Base-by-base conservation (phyloP, 2,329 filamentous ascomycete genomes). In the Basipetospora chlamydospora region DNA sequence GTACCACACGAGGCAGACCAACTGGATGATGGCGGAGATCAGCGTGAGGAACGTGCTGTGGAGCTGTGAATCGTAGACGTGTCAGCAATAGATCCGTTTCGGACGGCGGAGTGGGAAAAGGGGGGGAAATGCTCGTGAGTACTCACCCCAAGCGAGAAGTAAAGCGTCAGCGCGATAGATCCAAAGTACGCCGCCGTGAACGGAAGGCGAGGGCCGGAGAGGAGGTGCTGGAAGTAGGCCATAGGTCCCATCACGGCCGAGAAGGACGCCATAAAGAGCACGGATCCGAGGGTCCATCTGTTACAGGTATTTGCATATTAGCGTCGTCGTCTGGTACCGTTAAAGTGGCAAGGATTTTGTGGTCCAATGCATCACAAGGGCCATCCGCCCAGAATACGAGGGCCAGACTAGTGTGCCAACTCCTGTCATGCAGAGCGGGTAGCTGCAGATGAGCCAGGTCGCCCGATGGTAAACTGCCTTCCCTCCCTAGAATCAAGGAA, bases 171-270 rank as follows among this genome's bases (percentile, higher is more conserved):
- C 31, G 66, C 72, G 51, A 96, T 94, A 43, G 85, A 90, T 35
- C 87, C 86, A 63, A 96, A 94, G 65, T 96, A 96, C 42, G 85
- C 82, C 30, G 80, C 81, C 21, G 88, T 95, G 55, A 96, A 96
- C 3, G 90, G 90, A 43, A 96, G 64, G 48, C 90, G 76, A 49
- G 85, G 70, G 37, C 79, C 74, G 39, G 88, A 96, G 39, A 86
- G 62, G 44, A 96, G 71, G 60, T 98, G 90, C 49, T 77, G 77
- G 42, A 77, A 57, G 57, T 96, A 98, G 47, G 76, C 69, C 61
- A 77, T 67, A 25, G 84, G 87, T 38, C 90, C 90, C 83, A 95
- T 93, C 61, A 96, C 73, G 46, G 88, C 84, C 18, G 85, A 86
- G 71, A 90, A 98, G 47, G 87, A 94, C 47, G 76, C 73, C 49